Evolutionary conservation across 345 rosid genomes (phyloP).

Genomic region (Gossypium thurberi): DNA sequence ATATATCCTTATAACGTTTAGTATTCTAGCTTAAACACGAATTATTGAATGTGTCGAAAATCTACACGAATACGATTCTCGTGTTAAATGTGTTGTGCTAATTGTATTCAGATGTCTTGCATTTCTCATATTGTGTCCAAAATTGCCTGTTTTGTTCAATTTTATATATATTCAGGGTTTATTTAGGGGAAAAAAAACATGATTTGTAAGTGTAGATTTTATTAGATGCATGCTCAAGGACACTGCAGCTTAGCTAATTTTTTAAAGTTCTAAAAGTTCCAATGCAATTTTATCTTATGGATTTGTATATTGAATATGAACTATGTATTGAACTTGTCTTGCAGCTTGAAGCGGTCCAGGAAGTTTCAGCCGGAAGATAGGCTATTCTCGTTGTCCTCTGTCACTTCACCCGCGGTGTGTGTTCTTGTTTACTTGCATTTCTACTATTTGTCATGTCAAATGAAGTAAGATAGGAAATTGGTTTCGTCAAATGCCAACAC

Average conservation of each 20-base stretch:
- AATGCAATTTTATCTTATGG: background rate
- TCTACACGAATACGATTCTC: no score
- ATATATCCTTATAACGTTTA: no score
- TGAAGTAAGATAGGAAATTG: background rate
- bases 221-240: background rate
- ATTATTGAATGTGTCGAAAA: no score
- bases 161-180: no score
- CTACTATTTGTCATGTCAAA: background rate
- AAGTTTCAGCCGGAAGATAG: slow-evolving; percentile 52
- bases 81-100: no score
- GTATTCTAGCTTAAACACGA: no score
- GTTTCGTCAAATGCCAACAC: background rate
- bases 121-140: no score
- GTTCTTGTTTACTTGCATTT: background rate
- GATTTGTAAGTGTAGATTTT: background rate
- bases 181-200: background rate
- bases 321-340: background rate
- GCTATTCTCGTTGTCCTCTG: slow-evolving; percentile 87
- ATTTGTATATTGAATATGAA: background rate
- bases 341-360: slow-evolving; percentile 10
- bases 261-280: background rate
- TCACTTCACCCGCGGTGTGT: slow-evolving; percentile 86
- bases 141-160: no score
- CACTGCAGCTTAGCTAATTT: background rate
- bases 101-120: no score